Base-by-base conservation (phyloP, 129 eudicot species). In the Sambucus nigra region DNA sequence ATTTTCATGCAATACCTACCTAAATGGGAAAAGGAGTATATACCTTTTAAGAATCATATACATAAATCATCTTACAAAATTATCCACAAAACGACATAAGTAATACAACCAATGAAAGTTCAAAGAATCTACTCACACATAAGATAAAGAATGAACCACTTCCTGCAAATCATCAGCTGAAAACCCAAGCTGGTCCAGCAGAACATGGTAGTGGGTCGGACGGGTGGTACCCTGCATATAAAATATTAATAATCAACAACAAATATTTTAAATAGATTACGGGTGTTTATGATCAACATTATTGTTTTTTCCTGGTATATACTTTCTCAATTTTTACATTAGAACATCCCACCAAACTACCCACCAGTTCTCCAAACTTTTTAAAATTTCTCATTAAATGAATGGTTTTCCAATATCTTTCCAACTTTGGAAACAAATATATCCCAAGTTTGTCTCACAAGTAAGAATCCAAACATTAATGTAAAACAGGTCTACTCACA, bases 121-220 rank as follows among this genome's bases (percentile, higher is more conserved):
- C 9, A 22, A 15, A 28, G n/a, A 27, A 2, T n/a, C 20, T 56
- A 53, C 78, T 71, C 62, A 76, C 82, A 66, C 82, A 46, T 76
- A 76, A 21, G 82, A 76, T 2, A 76, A 28, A 2, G 70, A 65
- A 41, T 70, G 76, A 8, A 76, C 81, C 11, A 76, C 63, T 25
- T 70, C 81, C 55, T 76, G 82, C 47, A 76, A 7, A 24, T 76
- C 82, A 56, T 70, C 82, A 4, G 74, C 40, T 8, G 73, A 54
- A 53, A 65, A 76, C 19, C 82, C 82, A 29, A 76, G 18, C 53
- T 76, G 77, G 63, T 76, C 82, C 16, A 45, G 22, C 2, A 76
- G 64, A 10, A 76, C 73, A 16, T 76, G 82, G 31, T 76, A 76
- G 33, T 76, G 82, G 0, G 77, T 66, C 0, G 77, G 82, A 45